Evolutionary conservation across 345 rosid genomes (phyloP).

Genomic region (Populus simonii): DNA sequence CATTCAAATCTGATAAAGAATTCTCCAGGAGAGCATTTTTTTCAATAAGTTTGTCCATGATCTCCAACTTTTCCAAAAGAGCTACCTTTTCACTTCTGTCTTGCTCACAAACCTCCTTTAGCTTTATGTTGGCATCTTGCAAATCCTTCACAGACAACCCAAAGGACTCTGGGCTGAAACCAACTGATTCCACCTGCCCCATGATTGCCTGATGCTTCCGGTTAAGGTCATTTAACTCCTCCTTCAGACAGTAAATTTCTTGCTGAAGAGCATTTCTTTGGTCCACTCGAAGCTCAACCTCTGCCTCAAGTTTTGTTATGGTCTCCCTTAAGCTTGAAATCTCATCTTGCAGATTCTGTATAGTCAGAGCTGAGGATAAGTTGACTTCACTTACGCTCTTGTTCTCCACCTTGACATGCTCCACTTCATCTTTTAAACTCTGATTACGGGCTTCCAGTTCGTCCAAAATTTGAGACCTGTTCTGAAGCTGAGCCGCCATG

Average conservation of each 20-base stretch:
- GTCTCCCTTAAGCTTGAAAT: constrained; percentile 62
- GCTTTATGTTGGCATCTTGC: constrained; percentile 56
- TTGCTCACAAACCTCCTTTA: constrained; percentile 52
- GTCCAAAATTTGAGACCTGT: constrained; percentile 51
- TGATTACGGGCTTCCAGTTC: constrained; percentile 63
- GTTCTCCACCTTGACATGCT: constrained; percentile 52
- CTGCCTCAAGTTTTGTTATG: constrained; percentile 82
- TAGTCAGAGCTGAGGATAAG: constrained; percentile 65
- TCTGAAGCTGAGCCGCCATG: constrained; percentile 61
- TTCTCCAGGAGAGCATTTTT: constrained; percentile 79
- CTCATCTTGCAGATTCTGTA: constrained; percentile 64
- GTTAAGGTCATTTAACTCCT: constrained; percentile 74
- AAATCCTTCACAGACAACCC: constrained; percentile 62
- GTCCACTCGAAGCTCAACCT: constrained; percentile 80
- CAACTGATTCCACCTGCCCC: constrained; percentile 71
- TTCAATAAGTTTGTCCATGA: constrained; percentile 76
- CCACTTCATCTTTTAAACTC: constrained; percentile 54
- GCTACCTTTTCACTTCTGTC: constrained; percentile 49
- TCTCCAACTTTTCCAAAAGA: constrained; percentile 63
- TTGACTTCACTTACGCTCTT: constrained; percentile 58
- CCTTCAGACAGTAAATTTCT: constrained; percentile 91
- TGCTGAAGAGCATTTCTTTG: constrained; percentile 97
- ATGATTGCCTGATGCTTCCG: constrained; percentile 56
- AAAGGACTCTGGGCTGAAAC: constrained; percentile 56
- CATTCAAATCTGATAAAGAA: constrained; percentile 80